These are phyloP conservation scores for Chloranthus sessilifolius DNA, from an alignment of 164 flowering plant species.

Conservation along the genomic window DNA sequence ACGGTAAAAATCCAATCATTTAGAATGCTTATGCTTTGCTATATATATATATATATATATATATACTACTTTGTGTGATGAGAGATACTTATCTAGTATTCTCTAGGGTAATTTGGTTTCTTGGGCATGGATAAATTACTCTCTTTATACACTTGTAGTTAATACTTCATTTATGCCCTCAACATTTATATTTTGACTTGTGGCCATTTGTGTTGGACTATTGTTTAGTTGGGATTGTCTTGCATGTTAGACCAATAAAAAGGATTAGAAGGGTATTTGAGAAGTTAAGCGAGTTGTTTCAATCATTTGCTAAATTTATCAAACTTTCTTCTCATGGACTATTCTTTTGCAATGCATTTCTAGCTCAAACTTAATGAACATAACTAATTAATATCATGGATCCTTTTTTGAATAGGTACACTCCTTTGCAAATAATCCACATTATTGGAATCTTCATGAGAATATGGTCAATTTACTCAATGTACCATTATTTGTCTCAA, in stretches of 20 bases:
- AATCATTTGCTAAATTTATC: not conserved
- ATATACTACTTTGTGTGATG: no score
- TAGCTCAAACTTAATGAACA: no score
- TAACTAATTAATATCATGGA: not conserved
- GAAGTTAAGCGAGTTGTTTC: not conserved
- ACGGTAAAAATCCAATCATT: no score
- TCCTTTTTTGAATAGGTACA: conserved; percentile 47
- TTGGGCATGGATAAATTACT: no score
- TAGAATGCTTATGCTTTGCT: no score
- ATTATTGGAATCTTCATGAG: conserved; percentile 68
- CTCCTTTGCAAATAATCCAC: conserved; percentile 83
- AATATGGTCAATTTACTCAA: conserved; percentile 91
- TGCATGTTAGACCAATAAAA: not conserved
- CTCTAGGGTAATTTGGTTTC: no score
- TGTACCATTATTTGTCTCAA: conserved; percentile 65
- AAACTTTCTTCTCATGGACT: not conserved
- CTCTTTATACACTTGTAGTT: no score
- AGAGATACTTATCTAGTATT: no score
- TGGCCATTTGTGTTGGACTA: no score
- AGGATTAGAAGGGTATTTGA: not conserved
- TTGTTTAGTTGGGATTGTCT: not conserved
- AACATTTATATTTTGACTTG: no score
- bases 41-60: no score
- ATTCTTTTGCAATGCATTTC: not conserved
- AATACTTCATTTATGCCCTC: no score